Conservation (phyloP, 1,284 basidiomycete genomes). For the Porogramme epimiltina region DNA sequence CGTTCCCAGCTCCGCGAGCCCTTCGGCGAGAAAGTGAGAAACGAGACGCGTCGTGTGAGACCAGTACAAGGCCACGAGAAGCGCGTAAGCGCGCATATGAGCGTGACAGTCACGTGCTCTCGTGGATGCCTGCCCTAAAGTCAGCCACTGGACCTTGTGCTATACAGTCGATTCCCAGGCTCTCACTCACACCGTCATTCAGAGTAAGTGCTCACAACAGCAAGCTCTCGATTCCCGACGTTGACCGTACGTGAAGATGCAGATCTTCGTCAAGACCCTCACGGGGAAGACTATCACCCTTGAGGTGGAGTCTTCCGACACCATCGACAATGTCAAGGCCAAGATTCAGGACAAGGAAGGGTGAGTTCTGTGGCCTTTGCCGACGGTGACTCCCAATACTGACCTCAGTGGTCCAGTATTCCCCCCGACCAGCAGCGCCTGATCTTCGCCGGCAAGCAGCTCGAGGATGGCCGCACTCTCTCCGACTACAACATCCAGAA, state of each 20-base stretch:
- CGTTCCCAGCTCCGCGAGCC: no score
- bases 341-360: constrained; percentile 94
- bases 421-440: constrained; percentile 94
- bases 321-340: constrained; percentile 92
- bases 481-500: constrained; percentile 99
- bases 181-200: constrained; percentile 23
- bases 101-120: constrained; percentile 7
- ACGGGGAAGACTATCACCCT: constrained; percentile 99
- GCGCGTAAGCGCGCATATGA: not conserved
- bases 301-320: constrained; percentile 96
- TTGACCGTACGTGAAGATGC: constrained; percentile 59
- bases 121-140: constrained; percentile 35
- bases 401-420: constrained; percentile 51
- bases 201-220: constrained; percentile 25
- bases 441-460: constrained; percentile 95
- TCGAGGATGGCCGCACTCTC: constrained; percentile 94
- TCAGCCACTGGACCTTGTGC: constrained; percentile 43
- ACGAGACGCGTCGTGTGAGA: no score
- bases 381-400: not conserved
- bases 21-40: not conserved
- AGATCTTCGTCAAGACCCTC: constrained; percentile 95
- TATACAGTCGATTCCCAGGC: constrained; percentile 46
- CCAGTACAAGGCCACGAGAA: not conserved
- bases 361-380: constrained; percentile 40
- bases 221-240: constrained; percentile 26